Base-by-base conservation (phyloP, 305 asterid species). In the Solanum hybrid region DNA sequence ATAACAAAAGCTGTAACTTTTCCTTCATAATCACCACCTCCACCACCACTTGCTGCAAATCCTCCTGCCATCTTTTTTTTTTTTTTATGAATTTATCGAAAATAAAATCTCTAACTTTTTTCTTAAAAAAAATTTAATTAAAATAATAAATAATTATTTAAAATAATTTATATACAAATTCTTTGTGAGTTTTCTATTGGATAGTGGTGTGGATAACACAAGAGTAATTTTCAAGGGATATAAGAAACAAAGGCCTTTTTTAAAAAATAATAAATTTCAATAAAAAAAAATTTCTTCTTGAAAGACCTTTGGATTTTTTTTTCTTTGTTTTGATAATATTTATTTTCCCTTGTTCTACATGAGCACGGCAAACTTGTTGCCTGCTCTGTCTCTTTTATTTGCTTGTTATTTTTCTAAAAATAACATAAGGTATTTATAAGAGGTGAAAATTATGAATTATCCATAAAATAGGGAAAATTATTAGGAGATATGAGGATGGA, bases 1-100 rank as follows among this genome's bases (percentile, higher is more conserved):
- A 95, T 51, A n/a, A 95, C 98, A 86, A 92, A 95, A 3, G 88
- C 32, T 11, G 96, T 95, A 10, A 95, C 95, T 60, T 90, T 92
- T 24, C 94, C 98, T 84, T 94, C 96, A 75, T 92, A 92, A 4
- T 91, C 71, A 31, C 22, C 42, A 31, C 75, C 87, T 17, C 64
- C 26, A 20, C 85, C 88, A 35, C 87, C 92, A 6, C 89, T 38
- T 24, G 81, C 72, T 46, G n/a, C 90, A 46, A 88, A 87, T 35
- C 93, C 94, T 80, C 95, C 96, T 16, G 93, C 98, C 98, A 95
- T 95, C 66, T n/a, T n/a, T 90, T 86, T 46, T 77, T 11, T 51
- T 51, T 16, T 16, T 51, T 51, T 27, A 36, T 17, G 10, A 81
- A 46, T 82, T 46, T 84, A 84, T 11, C 22, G 9, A 22, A 84